These are phyloP conservation scores for Trichodelitschia bisporula DNA, from an alignment of 495 filamentous ascomycete species.

Conservation along the genomic window DNA sequence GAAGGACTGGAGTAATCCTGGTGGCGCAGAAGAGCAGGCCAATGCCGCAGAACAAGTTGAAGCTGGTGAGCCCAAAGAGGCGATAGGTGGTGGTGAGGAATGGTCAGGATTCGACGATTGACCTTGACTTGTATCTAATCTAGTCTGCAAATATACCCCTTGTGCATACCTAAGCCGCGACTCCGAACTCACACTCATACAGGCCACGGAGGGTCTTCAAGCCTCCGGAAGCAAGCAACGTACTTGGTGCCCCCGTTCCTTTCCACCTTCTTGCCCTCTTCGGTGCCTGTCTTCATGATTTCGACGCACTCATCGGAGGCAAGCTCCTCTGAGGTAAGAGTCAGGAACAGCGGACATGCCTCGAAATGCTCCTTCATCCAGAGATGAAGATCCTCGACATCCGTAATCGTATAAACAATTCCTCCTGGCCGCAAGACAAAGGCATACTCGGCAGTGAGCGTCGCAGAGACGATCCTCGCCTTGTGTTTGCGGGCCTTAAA, in stretches of 20 bases:
- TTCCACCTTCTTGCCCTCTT: conserved; percentile 92
- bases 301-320: conserved; percentile 49
- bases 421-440: conserved; percentile 66
- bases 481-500: conserved; percentile 97
- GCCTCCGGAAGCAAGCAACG: conserved; percentile 60
- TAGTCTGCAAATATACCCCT: too few species aligned
- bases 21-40: conserved; percentile 9
- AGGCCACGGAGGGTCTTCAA: conserved; percentile 58
- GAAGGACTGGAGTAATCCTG: conserved; percentile 27
- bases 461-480: conserved; percentile 72
- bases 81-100: too few species aligned
- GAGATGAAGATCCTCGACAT: conserved; percentile 76
- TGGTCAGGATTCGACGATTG: conserved; percentile 45
- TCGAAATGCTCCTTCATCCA: conserved; percentile 84
- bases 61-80: too few species aligned
- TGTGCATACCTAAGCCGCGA: too few species aligned
- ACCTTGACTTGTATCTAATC: too few species aligned
- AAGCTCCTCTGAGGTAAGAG: conserved; percentile 18
- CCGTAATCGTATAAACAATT: conserved; percentile 82
- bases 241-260: conserved; percentile 75
- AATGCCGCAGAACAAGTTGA: too few species aligned
- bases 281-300: conserved; percentile 68
- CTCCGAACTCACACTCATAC: too few species aligned
- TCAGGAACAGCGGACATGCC: conserved; percentile 39
- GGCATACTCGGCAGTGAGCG: conserved; percentile 78